phyloP scores from a whole-genome alignment of 164 flowering plant species.

The Liquidambar formosana region DNA sequence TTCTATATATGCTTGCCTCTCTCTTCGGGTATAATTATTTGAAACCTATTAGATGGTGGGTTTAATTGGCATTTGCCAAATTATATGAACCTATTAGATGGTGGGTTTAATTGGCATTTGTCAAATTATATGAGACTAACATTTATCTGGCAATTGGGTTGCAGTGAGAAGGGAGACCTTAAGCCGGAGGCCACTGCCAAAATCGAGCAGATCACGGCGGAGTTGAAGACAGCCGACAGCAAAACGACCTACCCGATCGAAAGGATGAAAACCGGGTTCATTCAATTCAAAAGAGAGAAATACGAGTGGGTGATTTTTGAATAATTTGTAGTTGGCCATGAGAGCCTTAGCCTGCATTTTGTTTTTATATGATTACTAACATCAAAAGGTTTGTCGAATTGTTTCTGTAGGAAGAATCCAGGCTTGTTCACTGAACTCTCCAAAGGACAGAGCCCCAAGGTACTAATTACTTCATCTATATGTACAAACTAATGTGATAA shows the following conservation, averaged over 20 bases:
- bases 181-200: slow-evolving; percentile 63
- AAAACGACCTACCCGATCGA: slow-evolving; percentile 45
- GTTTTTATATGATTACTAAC: not conserved
- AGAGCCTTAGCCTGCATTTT: not conserved
- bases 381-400: not conserved
- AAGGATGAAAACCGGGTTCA: slow-evolving; percentile 66
- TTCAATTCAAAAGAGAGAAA: slow-evolving; percentile 74
- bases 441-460: slow-evolving; percentile 94
- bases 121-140: not conserved
- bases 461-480: slow-evolving; percentile 22
- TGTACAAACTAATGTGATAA: too few relatives aligned
- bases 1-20: too few relatives aligned
- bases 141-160: not conserved
- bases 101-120: too few relatives aligned
- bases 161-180: slow-evolving; percentile 66
- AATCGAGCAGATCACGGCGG: slow-evolving; percentile 68
- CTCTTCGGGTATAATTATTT: too few relatives aligned
- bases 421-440: slow-evolving; percentile 63
- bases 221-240: slow-evolving; percentile 33
- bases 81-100: too few relatives aligned
- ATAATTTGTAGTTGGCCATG: not conserved
- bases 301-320: slow-evolving; percentile 50
- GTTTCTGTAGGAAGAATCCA: slow-evolving; percentile 68
- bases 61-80: too few relatives aligned
- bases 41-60: too few relatives aligned